Evolutionary conservation across 208 protist species (phyloP).

Genomic region (Trichomonas gallinae): DNA sequence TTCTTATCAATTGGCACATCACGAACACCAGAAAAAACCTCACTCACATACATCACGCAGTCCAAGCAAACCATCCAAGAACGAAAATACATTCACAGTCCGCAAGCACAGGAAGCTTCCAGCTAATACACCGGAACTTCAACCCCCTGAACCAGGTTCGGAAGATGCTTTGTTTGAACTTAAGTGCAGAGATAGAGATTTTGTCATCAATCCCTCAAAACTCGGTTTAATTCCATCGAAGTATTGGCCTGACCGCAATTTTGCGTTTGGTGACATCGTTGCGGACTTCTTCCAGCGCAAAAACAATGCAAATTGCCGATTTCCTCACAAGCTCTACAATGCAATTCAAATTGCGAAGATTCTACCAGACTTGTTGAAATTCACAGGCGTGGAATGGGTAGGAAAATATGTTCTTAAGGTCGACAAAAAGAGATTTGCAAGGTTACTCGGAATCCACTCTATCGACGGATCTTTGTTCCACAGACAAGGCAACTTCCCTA

Average conservation of each 20-base stretch:
- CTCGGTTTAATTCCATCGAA: neutral
- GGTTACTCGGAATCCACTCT: neutral
- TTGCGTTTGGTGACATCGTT: neutral
- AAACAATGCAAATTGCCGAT: constrained; percentile 17
- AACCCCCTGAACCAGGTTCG: neutral
- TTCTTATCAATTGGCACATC: too few relatives aligned
- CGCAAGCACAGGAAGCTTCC: neutral
- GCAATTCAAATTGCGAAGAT: neutral
- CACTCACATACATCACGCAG: too few relatives aligned
- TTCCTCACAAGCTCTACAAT: neutral
- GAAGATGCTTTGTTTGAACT: neutral
- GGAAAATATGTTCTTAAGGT: neutral
- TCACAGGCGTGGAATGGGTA: neutral
- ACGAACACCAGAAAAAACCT: too few relatives aligned
- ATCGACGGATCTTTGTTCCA: constrained; percentile 11
- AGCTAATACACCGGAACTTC: neutral
- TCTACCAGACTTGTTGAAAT: neutral
- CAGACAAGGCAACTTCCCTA: neutral
- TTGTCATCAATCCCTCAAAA: neutral
- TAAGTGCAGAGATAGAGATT: neutral
- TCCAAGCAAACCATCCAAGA: too few relatives aligned
- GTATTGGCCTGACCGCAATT: neutral
- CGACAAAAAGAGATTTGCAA: neutral
- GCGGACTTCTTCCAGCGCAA: neutral
- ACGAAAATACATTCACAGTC: neutral